Conservation (phyloP, 1,284 basidiomycete species). For the Cryptococcus jaspeensis region DNA sequence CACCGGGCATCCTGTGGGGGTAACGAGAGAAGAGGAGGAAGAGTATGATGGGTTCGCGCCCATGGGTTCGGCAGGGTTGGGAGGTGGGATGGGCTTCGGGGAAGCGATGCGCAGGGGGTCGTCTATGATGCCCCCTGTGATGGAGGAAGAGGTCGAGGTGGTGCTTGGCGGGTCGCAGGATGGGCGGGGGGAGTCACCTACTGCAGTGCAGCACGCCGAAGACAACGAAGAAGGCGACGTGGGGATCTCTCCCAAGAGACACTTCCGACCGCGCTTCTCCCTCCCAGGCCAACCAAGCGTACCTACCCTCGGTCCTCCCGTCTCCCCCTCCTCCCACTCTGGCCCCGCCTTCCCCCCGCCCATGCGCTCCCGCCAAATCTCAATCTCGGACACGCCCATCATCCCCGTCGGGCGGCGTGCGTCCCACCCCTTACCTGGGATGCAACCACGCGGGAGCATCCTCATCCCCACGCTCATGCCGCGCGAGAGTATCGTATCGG, state of each 20-base stretch:
- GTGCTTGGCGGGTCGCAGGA: not conserved
- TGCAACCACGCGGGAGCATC: not conserved
- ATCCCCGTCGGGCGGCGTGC: not conserved
- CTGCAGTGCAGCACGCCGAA: not conserved
- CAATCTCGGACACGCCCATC: conserved; percentile 2
- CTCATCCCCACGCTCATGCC: not conserved
- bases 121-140: not conserved
- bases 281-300: too few species aligned
- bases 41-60: not conserved
- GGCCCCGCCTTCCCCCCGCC: too few species aligned
- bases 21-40: not conserved
- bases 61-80: too few species aligned
- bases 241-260: not conserved
- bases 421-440: not conserved
- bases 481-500: not conserved
- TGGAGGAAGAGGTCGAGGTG: not conserved
- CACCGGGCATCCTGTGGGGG: not conserved
- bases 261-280: too few species aligned
- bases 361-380: not conserved
- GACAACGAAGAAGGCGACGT: not conserved
- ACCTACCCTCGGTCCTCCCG: too few species aligned
- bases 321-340: too few species aligned
- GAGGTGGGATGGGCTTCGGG: too few species aligned
- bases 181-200: not conserved
- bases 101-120: not conserved